phyloP scores from a whole-genome alignment of 768 basidiomycete genomes.

The Boletellus emodensis region DNA sequence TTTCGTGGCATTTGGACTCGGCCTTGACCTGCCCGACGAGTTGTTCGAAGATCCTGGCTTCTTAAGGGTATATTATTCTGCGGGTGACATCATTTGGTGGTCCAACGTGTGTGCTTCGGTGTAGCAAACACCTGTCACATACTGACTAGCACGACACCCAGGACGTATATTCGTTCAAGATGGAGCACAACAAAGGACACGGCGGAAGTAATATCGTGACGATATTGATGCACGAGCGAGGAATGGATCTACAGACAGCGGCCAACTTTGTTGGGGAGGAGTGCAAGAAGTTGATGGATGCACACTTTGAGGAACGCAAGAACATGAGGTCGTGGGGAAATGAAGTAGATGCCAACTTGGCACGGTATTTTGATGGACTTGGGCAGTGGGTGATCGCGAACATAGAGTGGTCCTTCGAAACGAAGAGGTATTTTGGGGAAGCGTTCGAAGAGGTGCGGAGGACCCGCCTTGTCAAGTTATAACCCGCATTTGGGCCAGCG shows the following conservation, averaged over 20 bases:
- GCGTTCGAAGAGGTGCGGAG: conserved; percentile 48
- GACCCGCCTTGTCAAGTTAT: conserved; percentile 35
- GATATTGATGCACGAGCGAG: conserved; percentile 57
- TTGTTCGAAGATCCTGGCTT: conserved; percentile 56
- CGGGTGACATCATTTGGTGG: conserved; percentile 66
- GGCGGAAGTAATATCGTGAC: conserved; percentile 66
- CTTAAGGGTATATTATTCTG: conserved; percentile 51
- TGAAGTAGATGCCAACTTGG: conserved; percentile 47
- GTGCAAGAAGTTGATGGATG: conserved; percentile 47
- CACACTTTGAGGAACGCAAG: conserved; percentile 43
- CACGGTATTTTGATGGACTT: conserved; percentile 50
- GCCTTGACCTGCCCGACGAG: conserved; percentile 59
- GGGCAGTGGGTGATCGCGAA: conserved; percentile 63
- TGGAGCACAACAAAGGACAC: conserved; percentile 65
- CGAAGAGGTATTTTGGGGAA: conserved; percentile 62
- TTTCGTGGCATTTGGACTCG: conserved; percentile 57
- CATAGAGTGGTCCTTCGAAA: conserved; percentile 68
- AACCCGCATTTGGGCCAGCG: not conserved
- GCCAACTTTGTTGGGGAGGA: conserved; percentile 52
- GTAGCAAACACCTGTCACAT: not conserved
- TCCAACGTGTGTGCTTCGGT: conserved; percentile 49
- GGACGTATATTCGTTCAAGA: conserved; percentile 72
- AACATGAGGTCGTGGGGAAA: conserved; percentile 47
- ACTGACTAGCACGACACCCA: conserved; percentile 22
- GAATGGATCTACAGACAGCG: conserved; percentile 53